phyloP scores from a whole-genome alignment of 2,329 filamentous ascomycete genomes.

The Didymosphaeria variabile region DNA sequence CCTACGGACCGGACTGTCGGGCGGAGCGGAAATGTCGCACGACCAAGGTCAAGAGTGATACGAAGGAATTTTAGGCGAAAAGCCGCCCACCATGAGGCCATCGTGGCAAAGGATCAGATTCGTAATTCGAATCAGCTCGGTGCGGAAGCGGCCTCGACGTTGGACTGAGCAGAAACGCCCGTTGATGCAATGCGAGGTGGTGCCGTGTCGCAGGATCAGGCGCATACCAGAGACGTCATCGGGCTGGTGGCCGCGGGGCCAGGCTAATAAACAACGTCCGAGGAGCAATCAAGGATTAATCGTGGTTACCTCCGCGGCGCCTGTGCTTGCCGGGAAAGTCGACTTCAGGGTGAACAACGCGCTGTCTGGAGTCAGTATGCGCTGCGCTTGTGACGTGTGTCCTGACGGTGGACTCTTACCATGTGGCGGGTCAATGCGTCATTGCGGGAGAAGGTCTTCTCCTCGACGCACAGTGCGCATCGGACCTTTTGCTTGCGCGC shows the following conservation, averaged over 20 bases:
- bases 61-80: not conserved
- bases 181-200: conserved; percentile 13
- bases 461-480: conserved; percentile 90
- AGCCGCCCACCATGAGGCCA: not conserved
- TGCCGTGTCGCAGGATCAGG: conserved; percentile 28
- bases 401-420: conserved; percentile 43
- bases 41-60: not conserved
- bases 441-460: conserved; percentile 95
- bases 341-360: conserved; percentile 90
- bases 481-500: conserved; percentile 92
- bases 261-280: conserved; percentile 15
- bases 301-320: conserved; percentile 51
- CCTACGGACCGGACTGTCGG: conserved; percentile 10
- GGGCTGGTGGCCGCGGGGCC: conserved; percentile 20
- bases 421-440: conserved; percentile 95
- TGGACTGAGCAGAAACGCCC: not conserved
- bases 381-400: conserved; percentile 20
- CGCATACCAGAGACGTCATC: conserved; percentile 33
- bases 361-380: conserved; percentile 47
- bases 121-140: not conserved
- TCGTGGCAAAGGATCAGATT: not conserved
- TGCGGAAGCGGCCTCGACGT: not conserved
- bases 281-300: conserved; percentile 27
- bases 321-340: conserved; percentile 76
- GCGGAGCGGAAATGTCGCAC: not conserved